phyloP scores from a whole-genome alignment of 768 basidiomycete genomes.

The Dacryopinax spathularia region DNA sequence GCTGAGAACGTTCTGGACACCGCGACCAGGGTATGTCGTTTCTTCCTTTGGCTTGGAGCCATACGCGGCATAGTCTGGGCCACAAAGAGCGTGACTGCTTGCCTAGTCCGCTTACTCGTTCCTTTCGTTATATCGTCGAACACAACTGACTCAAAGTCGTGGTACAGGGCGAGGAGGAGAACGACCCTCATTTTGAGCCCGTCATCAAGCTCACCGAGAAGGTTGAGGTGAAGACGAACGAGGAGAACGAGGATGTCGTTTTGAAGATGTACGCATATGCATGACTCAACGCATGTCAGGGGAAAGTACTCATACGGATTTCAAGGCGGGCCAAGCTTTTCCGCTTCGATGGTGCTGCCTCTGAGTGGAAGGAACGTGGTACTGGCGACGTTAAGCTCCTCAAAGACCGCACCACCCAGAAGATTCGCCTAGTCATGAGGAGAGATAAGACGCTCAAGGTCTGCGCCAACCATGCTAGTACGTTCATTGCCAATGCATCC shows the following conservation, averaged over 20 bases:
- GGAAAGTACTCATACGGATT: slow-evolving; percentile 24
- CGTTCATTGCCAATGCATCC: slow-evolving; percentile 20
- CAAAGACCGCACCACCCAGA: slow-evolving; percentile 75
- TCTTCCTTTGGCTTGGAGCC: background rate
- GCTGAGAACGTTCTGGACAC: background rate
- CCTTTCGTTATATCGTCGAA: background rate
- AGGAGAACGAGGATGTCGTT: slow-evolving; percentile 82
- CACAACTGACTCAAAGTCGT: slow-evolving; percentile 2
- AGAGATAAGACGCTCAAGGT: slow-evolving; percentile 99
- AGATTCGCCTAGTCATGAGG: slow-evolving; percentile 93
- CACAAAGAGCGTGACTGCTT: background rate
- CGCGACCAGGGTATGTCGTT: background rate
- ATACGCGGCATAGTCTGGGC: background rate
- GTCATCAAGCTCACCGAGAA: slow-evolving; percentile 92
- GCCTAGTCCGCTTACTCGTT: slow-evolving; percentile 4
- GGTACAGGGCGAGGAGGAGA: slow-evolving; percentile 48
- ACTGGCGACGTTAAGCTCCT: slow-evolving; percentile 92
- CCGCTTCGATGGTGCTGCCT: slow-evolving; percentile 62
- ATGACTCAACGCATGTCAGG: slow-evolving; percentile 14
- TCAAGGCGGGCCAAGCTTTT: slow-evolving; percentile 93
- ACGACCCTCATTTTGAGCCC: slow-evolving; percentile 87
- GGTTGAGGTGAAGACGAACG: slow-evolving; percentile 85
- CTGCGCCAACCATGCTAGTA: slow-evolving; percentile 94
- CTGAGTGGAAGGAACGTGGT: slow-evolving; percentile 97
- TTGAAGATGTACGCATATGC: slow-evolving; percentile 80